Evolutionary conservation across 208 protist genomes (phyloP).

Genomic region (Tritrichomonas musculus): DNA sequence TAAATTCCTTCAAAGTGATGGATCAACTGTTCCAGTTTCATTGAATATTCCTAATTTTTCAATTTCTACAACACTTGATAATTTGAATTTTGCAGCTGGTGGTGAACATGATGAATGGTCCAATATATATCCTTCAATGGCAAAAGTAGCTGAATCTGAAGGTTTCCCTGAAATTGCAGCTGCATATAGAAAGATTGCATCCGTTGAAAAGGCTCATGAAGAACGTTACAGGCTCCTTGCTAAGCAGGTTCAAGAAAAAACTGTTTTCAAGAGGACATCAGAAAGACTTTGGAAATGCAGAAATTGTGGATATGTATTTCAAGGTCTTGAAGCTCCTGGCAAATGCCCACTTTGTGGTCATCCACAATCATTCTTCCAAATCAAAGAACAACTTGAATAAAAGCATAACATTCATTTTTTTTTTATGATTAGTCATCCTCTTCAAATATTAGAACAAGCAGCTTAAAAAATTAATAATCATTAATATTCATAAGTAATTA

Average conservation of each 20-base stretch:
- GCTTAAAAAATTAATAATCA: background rate
- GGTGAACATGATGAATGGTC: background rate
- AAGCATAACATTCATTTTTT: background rate
- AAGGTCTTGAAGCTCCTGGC: background rate
- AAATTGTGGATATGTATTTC: background rate
- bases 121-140: background rate
- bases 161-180: background rate
- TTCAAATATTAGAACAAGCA: background rate
- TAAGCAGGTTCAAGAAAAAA: background rate
- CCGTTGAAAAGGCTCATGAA: slow-evolving; percentile 11
- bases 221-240: background rate
- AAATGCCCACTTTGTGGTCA: background rate
- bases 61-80: background rate
- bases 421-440: background rate
- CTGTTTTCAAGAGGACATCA: background rate
- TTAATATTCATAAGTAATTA: background rate
- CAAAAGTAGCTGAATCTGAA: background rate
- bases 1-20: background rate
- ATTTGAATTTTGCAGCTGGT: background rate
- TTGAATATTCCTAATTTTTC: background rate
- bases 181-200: background rate
- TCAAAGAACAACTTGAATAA: background rate
- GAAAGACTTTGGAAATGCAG: background rate
- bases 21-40: background rate
- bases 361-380: background rate